These are phyloP conservation scores for Gossypium aridum DNA, from an alignment of 441 rosid species.

Conservation along the genomic window DNA sequence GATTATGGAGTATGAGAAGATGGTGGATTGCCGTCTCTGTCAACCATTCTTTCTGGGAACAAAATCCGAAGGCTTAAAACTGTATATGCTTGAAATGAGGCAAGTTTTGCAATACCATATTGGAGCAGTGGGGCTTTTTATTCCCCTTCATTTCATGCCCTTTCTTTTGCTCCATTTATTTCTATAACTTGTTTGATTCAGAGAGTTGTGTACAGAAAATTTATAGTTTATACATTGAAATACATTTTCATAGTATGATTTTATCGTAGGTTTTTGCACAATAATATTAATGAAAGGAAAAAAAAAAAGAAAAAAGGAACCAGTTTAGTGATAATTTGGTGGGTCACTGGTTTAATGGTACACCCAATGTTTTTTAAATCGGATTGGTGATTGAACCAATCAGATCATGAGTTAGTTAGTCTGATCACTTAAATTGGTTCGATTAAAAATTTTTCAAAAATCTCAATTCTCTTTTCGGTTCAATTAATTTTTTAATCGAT, in stretches of 20 bases:
- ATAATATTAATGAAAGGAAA: too few relatives aligned
- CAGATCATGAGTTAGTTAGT: too few relatives aligned
- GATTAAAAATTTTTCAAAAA: too few relatives aligned
- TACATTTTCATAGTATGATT: too few relatives aligned
- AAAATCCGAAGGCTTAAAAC: not conserved
- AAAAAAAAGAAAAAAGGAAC: too few relatives aligned
- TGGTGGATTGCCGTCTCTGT: not conserved
- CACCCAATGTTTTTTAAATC: too few relatives aligned
- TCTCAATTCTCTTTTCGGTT: too few relatives aligned
- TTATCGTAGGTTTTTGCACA: too few relatives aligned
- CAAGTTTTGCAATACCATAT: not conserved
- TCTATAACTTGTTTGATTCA: not conserved
- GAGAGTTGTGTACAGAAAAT: conserved; percentile 20
- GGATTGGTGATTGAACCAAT: too few relatives aligned
- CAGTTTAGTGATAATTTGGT: not conserved
- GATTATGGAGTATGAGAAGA: conserved; percentile 59
- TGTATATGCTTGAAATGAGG: conserved; percentile 11
- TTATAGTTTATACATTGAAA: not conserved
- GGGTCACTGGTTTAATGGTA: not conserved
- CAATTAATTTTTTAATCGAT: too few relatives aligned
- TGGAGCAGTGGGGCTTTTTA: conserved; percentile 12
- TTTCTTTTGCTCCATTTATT: too few relatives aligned
- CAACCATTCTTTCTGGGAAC: not conserved
- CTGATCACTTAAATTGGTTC: too few relatives aligned
- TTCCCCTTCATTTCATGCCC: not conserved